These are phyloP conservation scores for Phytophthora litchii DNA, from an alignment of 352 stramenopile species.

Conservation along the genomic window DNA sequence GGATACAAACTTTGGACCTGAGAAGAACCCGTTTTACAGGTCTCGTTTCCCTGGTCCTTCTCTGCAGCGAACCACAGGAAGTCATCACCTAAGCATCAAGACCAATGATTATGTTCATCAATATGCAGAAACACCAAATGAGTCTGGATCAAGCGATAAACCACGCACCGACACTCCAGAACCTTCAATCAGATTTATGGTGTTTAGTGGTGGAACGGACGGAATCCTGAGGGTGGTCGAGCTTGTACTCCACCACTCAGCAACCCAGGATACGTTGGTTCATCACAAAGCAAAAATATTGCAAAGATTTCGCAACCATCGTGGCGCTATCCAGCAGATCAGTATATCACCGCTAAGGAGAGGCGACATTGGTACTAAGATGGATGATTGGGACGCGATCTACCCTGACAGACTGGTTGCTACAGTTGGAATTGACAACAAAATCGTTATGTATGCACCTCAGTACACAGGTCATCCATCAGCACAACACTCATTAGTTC, in stretches of 20 bases:
- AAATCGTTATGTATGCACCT: constrained; percentile 65
- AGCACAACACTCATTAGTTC: constrained; percentile 8
- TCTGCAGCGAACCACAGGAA: constrained; percentile 40
- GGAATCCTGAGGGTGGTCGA: constrained; percentile 65
- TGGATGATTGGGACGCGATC: constrained; percentile 14
- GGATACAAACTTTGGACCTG: constrained; percentile 39
- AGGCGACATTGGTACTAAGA: constrained; percentile 6
- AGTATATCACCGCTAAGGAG: constrained; percentile 52
- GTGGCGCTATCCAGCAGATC: constrained; percentile 67
- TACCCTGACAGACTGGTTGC: constrained; percentile 69
- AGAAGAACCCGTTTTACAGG: constrained; percentile 71
- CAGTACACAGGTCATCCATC: constrained; percentile 55
- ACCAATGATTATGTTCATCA: neutral
- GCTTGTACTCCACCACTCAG: constrained; percentile 40
- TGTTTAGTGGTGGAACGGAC: constrained; percentile 73
- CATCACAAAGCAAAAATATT: constrained; percentile 47
- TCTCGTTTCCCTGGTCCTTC: constrained; percentile 46
- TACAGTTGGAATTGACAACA: constrained; percentile 63
- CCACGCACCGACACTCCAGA: neutral
- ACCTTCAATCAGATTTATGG: constrained; percentile 57
- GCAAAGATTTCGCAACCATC: constrained; percentile 68
- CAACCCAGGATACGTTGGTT: constrained; percentile 27
- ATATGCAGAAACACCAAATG: neutral
- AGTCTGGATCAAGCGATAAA: constrained; percentile 1
- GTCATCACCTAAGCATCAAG: constrained; percentile 34